A percentile compares a stretch with the other conserved stretches of the same genome.
phyloP scores from a whole-genome alignment of 225 moss, liverwort and hornwort genomes.

The Physcomitrellopsis africana region DNA sequence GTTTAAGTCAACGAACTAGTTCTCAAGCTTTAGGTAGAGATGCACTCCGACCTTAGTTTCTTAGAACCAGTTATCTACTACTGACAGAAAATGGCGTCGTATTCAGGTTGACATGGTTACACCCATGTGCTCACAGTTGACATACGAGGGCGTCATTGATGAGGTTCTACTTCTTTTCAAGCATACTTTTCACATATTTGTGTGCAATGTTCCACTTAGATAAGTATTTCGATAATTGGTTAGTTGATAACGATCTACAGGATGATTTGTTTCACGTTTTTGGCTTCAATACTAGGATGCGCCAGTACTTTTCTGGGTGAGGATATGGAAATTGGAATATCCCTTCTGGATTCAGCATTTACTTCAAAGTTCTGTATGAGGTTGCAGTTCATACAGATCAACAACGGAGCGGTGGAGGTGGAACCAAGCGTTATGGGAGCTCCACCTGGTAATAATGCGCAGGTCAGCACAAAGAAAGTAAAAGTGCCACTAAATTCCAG shows the following conservation, averaged over 20 bases:
- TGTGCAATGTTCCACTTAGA: slow-evolving; percentile 11
- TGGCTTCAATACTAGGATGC: not conserved
- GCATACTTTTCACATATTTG: slow-evolving; percentile 2
- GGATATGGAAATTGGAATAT: not conserved
- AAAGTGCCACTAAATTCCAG: slow-evolving; percentile 98
- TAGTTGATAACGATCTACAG: slow-evolving; percentile 17
- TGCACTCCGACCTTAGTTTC: slow-evolving; percentile 11
- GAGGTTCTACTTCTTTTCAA: slow-evolving; percentile 59
- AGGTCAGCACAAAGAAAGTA: slow-evolving; percentile 63
- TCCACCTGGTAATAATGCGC: slow-evolving; percentile 45
- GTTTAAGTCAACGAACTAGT: slow-evolving; percentile 11
- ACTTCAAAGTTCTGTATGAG: slow-evolving; percentile 15
- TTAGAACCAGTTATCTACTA: slow-evolving; percentile 1
- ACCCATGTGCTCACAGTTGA: slow-evolving; percentile 98
- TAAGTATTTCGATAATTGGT: slow-evolving; percentile 13
- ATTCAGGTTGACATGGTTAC: slow-evolving; percentile 88
- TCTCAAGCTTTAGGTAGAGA: not conserved
- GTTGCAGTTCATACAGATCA: slow-evolving; percentile 85
- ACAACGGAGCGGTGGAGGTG: slow-evolving; percentile 90
- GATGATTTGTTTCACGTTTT: slow-evolving; percentile 20
- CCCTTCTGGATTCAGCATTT: slow-evolving; percentile 33
- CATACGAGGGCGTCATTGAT: slow-evolving; percentile 96
- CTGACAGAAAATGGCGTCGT: slow-evolving; percentile 25
- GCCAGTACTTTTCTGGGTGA: not conserved
- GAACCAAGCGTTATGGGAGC: slow-evolving; percentile 75